Base-by-base conservation (phyloP, 2,329 filamentous ascomycete species). In the Fusarium mundagurra region DNA sequence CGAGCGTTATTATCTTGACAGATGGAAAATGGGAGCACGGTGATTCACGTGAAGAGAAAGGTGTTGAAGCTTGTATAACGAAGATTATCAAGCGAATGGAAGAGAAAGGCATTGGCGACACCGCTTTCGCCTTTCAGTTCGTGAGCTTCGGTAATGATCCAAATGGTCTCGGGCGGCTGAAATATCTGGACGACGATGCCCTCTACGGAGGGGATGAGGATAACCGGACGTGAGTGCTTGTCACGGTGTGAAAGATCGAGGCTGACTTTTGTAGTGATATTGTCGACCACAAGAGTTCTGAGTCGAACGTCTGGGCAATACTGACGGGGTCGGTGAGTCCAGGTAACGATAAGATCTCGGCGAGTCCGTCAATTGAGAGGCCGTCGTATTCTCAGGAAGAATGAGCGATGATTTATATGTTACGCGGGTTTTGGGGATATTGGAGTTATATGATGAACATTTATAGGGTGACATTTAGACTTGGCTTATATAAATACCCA, bases 111-210 rank as follows among this genome's bases (percentile, higher is more conserved):
- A 36, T 73, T 13, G 29, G 22, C 0, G 48, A 61, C 7, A 71
- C 71, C 1, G 41, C 38, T 2, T 66, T 74, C 4, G 36, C 39
- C 5, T 65, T 74, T 6, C 72, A 74, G 16, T 74, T 74, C 20
- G 58, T 74, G 14, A 73, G 67, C 11, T 74, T 73, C 22, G 72
- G 71, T 2, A 41, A 69, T 6, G 39, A 71, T 27, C 29, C n/a
- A 14, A n/a, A 38, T 29, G 71, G 70, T 8, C 50, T 59, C 3
- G 2, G 14, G 5, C 67, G 71, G 6, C 41, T 74, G 13, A 34
- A 2, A 22, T 71, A 71, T 45, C 60, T 74, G 9, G 71, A 74
- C 17, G 70, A 74, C 1, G 8, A 27, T 45, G 59, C 63, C 11
- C 59, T 22, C 6, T 58, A 53, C 12, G 17, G 13, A 20, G 11